Conservation (phyloP, 1,139 yeast genomes). For the Saccharomycopsis hybrid region DNA sequence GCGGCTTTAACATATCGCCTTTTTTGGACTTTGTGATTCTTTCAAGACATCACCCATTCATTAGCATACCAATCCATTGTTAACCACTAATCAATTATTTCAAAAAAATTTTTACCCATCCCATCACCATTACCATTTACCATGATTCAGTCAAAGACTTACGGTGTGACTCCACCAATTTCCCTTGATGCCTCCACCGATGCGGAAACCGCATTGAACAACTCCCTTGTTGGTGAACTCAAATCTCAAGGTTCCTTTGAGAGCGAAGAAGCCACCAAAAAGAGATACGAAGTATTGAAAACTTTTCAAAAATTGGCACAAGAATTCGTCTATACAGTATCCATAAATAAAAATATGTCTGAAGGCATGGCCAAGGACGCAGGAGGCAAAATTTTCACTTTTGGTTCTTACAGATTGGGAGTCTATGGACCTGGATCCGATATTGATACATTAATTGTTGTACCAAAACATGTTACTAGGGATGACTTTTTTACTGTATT, state of each 20-base stretch:
- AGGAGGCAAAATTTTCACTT: constrained; percentile 93
- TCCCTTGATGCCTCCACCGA: constrained; percentile 80
- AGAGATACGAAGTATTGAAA: constrained; percentile 67
- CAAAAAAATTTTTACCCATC: too few relatives aligned
- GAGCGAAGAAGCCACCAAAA: constrained; percentile 70
- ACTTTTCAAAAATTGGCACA: constrained; percentile 64
- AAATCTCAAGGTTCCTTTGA: constrained; percentile 88
- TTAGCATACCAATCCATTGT: too few relatives aligned
- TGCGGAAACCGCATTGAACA: constrained; percentile 69
- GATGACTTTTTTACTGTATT: constrained; percentile 84
- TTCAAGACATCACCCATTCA: too few relatives aligned
- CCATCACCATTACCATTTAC: too few relatives aligned
- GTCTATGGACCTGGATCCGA: constrained; percentile 98
- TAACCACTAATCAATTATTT: too few relatives aligned
- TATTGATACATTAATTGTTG: constrained; percentile 92
- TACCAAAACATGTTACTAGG: constrained; percentile 90
- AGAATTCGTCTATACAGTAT: constrained; percentile 78
- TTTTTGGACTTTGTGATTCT: too few relatives aligned
- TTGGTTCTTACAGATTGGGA: constrained; percentile 89
- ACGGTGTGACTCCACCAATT: constrained; percentile 89
- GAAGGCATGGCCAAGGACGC: constrained; percentile 98
- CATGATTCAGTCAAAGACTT: constrained; percentile 28
- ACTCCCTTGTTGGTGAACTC: constrained; percentile 66
- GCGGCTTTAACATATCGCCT: too few relatives aligned
- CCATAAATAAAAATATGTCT: constrained; percentile 79